Conservation (phyloP, 1,284 basidiomycete species). For the Microbotryum lychnidis-dioicae region DNA sequence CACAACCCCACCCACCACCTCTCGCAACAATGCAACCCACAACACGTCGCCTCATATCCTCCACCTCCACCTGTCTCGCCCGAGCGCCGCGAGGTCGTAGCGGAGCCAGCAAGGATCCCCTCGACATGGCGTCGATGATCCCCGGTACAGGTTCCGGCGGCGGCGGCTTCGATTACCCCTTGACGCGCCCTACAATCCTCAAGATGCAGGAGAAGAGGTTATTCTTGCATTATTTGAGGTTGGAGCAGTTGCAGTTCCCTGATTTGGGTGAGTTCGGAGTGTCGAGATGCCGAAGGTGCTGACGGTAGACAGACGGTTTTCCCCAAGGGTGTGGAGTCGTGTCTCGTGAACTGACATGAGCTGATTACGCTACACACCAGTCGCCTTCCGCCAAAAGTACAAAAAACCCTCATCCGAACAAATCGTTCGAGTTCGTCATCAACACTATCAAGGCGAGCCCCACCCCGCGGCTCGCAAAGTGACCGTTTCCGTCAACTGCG, state of each 20-base stretch:
- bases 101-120: background rate
- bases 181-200: slow-evolving; percentile 24
- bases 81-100: too few relatives aligned
- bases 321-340: background rate
- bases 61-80: too few relatives aligned
- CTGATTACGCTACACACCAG: background rate
- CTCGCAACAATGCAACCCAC: too few relatives aligned
- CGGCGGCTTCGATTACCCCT: slow-evolving; percentile 21
- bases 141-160: background rate
- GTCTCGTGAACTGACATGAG: background rate
- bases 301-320: background rate
- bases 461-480: slow-evolving; percentile 41
- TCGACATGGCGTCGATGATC: slow-evolving; percentile 19
- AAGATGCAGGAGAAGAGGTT: slow-evolving; percentile 31
- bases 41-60: too few relatives aligned
- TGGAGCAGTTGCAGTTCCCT: slow-evolving; percentile 34
- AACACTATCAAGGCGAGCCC: slow-evolving; percentile 41
- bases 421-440: slow-evolving; percentile 36
- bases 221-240: slow-evolving; percentile 33
- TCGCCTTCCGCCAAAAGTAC: slow-evolving; percentile 37
- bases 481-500: slow-evolving; percentile 35
- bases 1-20: too few relatives aligned
- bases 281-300: background rate
- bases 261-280: slow-evolving; percentile 22
- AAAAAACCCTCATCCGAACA: slow-evolving; percentile 30